These are phyloP conservation scores for Zygosaccharomyces bisporus DNA, from an alignment of 805 yeast species.

Conservation along the genomic window DNA sequence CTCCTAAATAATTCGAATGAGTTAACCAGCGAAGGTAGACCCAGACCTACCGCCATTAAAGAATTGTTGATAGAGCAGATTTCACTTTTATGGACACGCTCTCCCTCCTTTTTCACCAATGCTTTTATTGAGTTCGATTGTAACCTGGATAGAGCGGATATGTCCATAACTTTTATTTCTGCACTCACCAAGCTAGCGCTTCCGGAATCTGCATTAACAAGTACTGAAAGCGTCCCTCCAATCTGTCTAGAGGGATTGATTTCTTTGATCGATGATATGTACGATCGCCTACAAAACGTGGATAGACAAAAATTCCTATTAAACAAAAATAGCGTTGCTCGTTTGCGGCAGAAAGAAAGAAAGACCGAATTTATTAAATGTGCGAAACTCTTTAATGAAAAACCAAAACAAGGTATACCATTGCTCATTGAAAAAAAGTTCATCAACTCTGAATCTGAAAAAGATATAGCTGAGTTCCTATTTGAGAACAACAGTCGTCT, in stretches of 20 bases:
- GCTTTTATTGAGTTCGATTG: slow-evolving; percentile 85
- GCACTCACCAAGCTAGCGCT: slow-evolving; percentile 72
- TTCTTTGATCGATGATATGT: slow-evolving; percentile 60
- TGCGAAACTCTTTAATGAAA: slow-evolving; percentile 69
- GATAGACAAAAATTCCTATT: slow-evolving; percentile 23
- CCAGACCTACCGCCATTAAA: slow-evolving; percentile 47
- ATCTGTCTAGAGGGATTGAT: slow-evolving; percentile 85
- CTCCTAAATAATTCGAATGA: slow-evolving; percentile 34
- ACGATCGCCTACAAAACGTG: slow-evolving; percentile 39
- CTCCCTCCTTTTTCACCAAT: slow-evolving; percentile 71
- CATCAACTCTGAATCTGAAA: slow-evolving; percentile 48
- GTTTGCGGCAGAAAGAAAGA: slow-evolving; percentile 37
- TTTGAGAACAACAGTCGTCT: slow-evolving; percentile 74
- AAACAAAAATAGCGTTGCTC: slow-evolving; percentile 20
- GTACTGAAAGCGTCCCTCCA: slow-evolving; percentile 89
- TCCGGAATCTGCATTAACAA: slow-evolving; percentile 75
- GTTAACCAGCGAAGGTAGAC: slow-evolving; percentile 22
- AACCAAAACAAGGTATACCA: slow-evolving; percentile 71
- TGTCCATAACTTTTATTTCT: slow-evolving; percentile 63
- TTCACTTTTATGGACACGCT: slow-evolving; percentile 75
- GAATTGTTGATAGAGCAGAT: slow-evolving; percentile 83
- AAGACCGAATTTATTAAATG: slow-evolving; percentile 78
- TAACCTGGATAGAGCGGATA: slow-evolving; percentile 78
- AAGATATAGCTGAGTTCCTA: slow-evolving; percentile 71
- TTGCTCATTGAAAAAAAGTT: slow-evolving; percentile 63